Percentiles rank a stretch among this genome's conserved stretches.
Evolutionary conservation across 1,284 basidiomycete species (phyloP).

Genomic region (Cutaneotrichosporon arboriforme): DNA sequence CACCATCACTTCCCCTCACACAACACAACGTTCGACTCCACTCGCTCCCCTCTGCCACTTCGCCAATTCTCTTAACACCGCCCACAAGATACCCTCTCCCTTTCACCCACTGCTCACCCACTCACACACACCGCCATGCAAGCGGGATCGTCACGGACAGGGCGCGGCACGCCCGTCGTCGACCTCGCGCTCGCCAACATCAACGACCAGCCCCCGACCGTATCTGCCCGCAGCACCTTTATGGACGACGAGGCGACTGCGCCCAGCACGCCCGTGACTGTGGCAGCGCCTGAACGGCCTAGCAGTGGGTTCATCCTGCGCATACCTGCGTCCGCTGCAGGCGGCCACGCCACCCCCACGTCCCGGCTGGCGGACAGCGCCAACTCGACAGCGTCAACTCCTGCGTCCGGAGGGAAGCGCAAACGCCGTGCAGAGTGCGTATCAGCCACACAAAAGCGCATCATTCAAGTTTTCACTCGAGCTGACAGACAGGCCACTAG

Average conservation of each 20-base stretch:
- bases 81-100: no score
- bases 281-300: background rate
- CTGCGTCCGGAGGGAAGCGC: conserved; percentile 13
- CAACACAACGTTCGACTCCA: no score
- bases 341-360: background rate
- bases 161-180: no score
- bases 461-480: background rate
- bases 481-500: conserved; percentile 3
- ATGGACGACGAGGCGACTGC: conserved; percentile 5
- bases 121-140: background rate
- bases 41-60: no score
- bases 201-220: conserved; percentile 2
- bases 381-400: conserved; percentile 3
- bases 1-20: background rate
- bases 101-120: background rate
- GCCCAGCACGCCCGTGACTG: background rate
- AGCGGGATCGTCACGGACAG: no score
- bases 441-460: no score
- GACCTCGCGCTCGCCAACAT: background rate
- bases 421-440: conserved; percentile 20
- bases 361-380: background rate
- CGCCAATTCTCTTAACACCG: no score
- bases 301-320: conserved; percentile 6
- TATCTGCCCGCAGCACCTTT: background rate
- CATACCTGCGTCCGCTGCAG: conserved; percentile 5